Evolutionary conservation across 2,329 filamentous ascomycete species (phyloP), one percentile per base, ranked within the genome.

Genomic region (Hypoxylon sp.): DNA sequence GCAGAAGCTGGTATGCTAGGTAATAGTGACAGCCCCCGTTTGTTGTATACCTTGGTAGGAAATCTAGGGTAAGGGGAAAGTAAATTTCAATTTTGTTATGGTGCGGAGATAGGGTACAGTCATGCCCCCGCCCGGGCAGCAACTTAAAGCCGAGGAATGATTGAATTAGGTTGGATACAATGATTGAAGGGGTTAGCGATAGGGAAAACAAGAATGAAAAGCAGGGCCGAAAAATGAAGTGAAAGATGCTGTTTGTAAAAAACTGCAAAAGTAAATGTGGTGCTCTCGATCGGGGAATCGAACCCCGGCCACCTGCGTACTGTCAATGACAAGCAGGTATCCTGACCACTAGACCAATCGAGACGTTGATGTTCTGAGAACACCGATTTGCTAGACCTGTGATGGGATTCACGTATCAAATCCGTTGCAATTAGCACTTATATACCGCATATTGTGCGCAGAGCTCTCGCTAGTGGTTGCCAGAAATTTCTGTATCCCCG

Each of bases 251-350:
- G 33, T 13, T 33, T 8, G 10, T 13, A 4, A 37, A 4, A 37
- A 37, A 13, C 11, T 5, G 13, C 11, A 37, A 13, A 13, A 37
- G 2, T 13, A 14, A 13, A 37, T 14, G 11, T 33, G 31, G 1
- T 33, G 40, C 77, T 78, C 77, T 78, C 77, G 76, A 78, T 78
- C 77, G 77, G 77, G 77, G 74, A 76, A 77, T 77, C 73, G 75
- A 77, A 77, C 75, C 75, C 75, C 75, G 75, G 75, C 72, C 75
- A 74, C 75, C 73, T 73, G 75, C 75, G 76, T 3, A 56, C 33
- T 61, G 55, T 40, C 10, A 2, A 60, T 71, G 69, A 71, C 69
- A 71, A 68, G 69, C 62, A 67, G 60, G 69, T 71, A 71, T 71
- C 69, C 62, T 71, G 56, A 66, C 66, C 66, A 69, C 62, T 71